phyloP scores from a whole-genome alignment of 768 basidiomycete genomes.

The Rhodosporidiobolus sp. region DNA sequence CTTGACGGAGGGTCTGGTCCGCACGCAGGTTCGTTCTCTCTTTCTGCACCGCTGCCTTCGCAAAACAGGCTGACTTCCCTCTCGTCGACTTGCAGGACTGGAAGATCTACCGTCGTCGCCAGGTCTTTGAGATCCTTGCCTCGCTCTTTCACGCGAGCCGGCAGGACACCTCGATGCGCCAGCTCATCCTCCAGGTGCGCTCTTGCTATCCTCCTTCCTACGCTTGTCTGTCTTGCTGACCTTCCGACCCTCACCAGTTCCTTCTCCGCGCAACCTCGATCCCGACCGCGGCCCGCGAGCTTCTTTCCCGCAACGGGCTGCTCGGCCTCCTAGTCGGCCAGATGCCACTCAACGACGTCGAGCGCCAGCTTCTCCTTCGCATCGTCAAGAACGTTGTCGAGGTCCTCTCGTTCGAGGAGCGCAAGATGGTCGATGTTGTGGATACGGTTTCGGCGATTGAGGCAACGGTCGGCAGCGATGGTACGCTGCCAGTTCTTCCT shows the following conservation, averaged over 20 bases:
- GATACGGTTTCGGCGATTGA: constrained; percentile 30
- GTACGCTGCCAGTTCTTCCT: constrained; percentile 10
- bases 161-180: constrained; percentile 25
- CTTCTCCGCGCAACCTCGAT: constrained; percentile 33
- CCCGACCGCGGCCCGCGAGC: constrained; percentile 41
- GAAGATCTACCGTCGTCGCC: constrained; percentile 42
- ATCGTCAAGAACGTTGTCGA: constrained; percentile 18
- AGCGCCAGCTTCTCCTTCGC: constrained; percentile 15
- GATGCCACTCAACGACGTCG: constrained; percentile 18
- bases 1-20: constrained; percentile 37
- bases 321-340: constrained; percentile 33
- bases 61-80: no score
- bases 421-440: constrained; percentile 26
- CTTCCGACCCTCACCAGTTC: constrained; percentile 17
- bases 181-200: constrained; percentile 37
- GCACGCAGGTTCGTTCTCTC: constrained; percentile 30
- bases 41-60: background rate
- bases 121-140: constrained; percentile 41
- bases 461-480: constrained; percentile 2
- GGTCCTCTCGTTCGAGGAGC: constrained; percentile 22
- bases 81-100: constrained; percentile 33
- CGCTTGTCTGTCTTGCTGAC: background rate
- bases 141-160: constrained; percentile 38
- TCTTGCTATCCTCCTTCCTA: no score
- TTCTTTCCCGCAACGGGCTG: constrained; percentile 38